A percentile compares a stretch with the other conserved stretches of the same genome.
Conservation (phyloP, 257 asterid genomes). For the Forsythia suspensa region DNA sequence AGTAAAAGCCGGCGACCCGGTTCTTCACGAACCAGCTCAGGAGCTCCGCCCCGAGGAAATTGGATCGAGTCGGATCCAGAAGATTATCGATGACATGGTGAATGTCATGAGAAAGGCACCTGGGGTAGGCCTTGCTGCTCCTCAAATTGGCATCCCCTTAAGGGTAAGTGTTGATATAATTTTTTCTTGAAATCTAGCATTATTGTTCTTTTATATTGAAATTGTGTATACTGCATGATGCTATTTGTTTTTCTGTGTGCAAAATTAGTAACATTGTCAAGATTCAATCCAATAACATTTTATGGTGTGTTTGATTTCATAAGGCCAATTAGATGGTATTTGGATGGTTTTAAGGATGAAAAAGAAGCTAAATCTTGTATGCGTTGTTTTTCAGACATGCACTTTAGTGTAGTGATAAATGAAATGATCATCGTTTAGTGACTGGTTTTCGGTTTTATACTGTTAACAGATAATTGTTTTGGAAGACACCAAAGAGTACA, state of each 20-base stretch:
- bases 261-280: no score
- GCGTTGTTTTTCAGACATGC: neutral
- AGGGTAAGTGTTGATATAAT: slow-evolving; percentile 43
- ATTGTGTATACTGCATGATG: neutral
- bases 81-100: slow-evolving; percentile 82
- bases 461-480: slow-evolving; percentile 74
- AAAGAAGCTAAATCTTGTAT: neutral
- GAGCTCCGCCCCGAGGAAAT: slow-evolving; percentile 65
- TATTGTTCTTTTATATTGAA: neutral
- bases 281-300: no score
- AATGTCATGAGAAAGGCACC: slow-evolving; percentile 81
- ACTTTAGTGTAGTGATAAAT: neutral
- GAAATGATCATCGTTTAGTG: neutral
- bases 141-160: slow-evolving; percentile 89
- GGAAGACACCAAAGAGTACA: slow-evolving; percentile 81
- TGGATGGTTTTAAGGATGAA: neutral
- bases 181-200: neutral
- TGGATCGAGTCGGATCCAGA: slow-evolving; percentile 78
- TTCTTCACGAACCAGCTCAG: slow-evolving; percentile 82
- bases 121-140: slow-evolving; percentile 99
- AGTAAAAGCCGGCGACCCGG: slow-evolving; percentile 95
- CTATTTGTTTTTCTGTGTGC: neutral
- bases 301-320: neutral
- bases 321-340: neutral
- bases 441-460: neutral